Evolutionary conservation across 2,329 filamentous ascomycete genomes (phyloP).

Genomic region (Colletotrichum karsti): DNA sequence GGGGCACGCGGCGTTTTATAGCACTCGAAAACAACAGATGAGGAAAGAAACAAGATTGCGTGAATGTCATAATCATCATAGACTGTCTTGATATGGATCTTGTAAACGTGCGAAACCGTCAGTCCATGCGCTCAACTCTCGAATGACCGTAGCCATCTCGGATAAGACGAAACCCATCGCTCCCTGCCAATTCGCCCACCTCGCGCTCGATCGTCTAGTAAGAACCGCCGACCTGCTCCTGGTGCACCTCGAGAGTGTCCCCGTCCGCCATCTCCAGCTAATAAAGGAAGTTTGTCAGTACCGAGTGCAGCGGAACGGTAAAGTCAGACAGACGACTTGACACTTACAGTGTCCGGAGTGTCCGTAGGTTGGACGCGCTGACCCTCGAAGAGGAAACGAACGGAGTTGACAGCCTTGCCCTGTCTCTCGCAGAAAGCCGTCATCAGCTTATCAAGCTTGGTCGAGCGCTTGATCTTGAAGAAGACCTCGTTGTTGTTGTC

Average conservation of each 20-base stretch:
- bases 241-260: slow-evolving; percentile 95
- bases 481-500: slow-evolving; percentile 99
- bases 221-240: slow-evolving; percentile 91
- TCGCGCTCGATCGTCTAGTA: neutral
- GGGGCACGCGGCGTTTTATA: neutral
- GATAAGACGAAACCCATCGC: slow-evolving; percentile 10
- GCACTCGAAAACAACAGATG: neutral
- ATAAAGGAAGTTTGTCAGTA: slow-evolving; percentile 34
- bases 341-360: slow-evolving; percentile 86
- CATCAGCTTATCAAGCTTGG: slow-evolving; percentile 97
- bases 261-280: slow-evolving; percentile 97
- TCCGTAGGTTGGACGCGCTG: slow-evolving; percentile 88
- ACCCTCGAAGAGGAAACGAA: slow-evolving; percentile 97
- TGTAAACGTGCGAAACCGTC: neutral
- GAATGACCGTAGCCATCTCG: slow-evolving; percentile 3
- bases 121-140: slow-evolving; percentile 9
- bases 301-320: neutral
- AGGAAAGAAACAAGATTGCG: neutral
- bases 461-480: slow-evolving; percentile 99
- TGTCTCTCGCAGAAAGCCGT: slow-evolving; percentile 96
- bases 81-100: slow-evolving; percentile 11
- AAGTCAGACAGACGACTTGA: slow-evolving; percentile 34
- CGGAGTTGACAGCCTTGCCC: slow-evolving; percentile 84
- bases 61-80: slow-evolving; percentile 28
- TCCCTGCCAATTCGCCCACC: neutral